Evolutionary conservation across 345 rosid genomes (phyloP).

Genomic region (Sisymbrium altissimum): DNA sequence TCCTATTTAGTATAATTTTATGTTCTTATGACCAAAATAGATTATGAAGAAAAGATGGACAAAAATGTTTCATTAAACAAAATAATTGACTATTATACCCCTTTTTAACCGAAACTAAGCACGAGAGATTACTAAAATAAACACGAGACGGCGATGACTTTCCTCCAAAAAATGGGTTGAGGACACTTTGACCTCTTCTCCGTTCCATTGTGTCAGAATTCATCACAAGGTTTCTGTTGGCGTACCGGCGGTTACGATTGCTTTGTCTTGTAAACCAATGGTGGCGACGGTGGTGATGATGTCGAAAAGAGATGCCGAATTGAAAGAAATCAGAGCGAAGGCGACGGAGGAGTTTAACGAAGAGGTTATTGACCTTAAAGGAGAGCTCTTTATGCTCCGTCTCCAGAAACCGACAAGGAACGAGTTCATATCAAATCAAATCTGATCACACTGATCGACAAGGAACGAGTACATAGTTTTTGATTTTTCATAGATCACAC

Average conservation of each 20-base stretch:
- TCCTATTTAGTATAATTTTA: too few species aligned
- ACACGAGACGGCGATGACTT: conserved; percentile 32
- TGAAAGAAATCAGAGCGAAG: conserved; percentile 70
- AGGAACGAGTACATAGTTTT: too few species aligned
- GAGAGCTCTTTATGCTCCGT: conserved; percentile 94
- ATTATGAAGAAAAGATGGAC: too few species aligned
- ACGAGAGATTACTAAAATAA: too few species aligned
- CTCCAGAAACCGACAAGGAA: conserved; percentile 76
- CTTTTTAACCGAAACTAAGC: too few species aligned
- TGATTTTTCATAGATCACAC: too few species aligned
- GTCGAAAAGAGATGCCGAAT: conserved; percentile 78
- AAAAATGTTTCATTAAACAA: too few species aligned
- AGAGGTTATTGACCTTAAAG: conserved; percentile 81
- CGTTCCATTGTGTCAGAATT: conserved; percentile 51
- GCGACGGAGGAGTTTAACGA: conserved; percentile 76
- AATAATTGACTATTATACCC: too few species aligned
- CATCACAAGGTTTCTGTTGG: conserved; percentile 35
- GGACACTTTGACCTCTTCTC: conserved; percentile 35
- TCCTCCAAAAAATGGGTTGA: conserved; percentile 19
- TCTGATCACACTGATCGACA: too few species aligned
- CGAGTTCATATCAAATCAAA: conserved; percentile 93
- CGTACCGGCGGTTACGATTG: conserved; percentile 17
- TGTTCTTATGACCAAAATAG: too few species aligned
- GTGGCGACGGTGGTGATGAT: conserved; percentile 61
- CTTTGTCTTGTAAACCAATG: conserved; percentile 23